Conservation (phyloP, 768 basidiomycete genomes). For the Psilocybe cyanescens region DNA sequence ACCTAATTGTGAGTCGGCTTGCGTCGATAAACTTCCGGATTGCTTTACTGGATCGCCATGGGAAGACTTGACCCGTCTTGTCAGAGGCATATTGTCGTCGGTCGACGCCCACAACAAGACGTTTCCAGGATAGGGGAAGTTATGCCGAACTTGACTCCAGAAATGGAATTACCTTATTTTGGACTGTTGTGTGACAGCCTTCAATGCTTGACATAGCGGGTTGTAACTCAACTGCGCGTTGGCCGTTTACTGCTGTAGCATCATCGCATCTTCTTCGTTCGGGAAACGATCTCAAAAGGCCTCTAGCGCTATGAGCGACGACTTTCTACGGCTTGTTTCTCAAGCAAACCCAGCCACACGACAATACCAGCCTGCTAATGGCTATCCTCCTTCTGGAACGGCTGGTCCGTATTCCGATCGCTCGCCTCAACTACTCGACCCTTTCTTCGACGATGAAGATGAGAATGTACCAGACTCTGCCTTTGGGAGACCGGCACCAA, state of each 20-base stretch:
- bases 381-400: constrained; percentile 60
- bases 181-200: constrained; percentile 19
- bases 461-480: constrained; percentile 72
- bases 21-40: background rate
- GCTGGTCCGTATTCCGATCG: constrained; percentile 43
- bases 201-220: constrained; percentile 1
- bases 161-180: constrained; percentile 15
- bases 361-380: constrained; percentile 53
- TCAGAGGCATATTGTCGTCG: background rate
- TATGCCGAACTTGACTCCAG: background rate
- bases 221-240: constrained; percentile 11
- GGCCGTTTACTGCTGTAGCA: constrained; percentile 1
- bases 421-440: constrained; percentile 66
- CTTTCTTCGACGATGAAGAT: constrained; percentile 90
- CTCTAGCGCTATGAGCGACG: constrained; percentile 57
- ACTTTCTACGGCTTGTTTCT: constrained; percentile 75
- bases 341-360: constrained; percentile 69
- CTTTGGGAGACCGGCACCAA: constrained; percentile 55
- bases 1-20: background rate
- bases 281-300: constrained; percentile 21
- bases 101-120: background rate
- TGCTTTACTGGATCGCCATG: background rate
- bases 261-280: constrained; percentile 16
- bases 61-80: background rate
- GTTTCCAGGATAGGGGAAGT: background rate